Conservation (phyloP, 176 grass and related monocot species). For the Zoysia japonica region DNA sequence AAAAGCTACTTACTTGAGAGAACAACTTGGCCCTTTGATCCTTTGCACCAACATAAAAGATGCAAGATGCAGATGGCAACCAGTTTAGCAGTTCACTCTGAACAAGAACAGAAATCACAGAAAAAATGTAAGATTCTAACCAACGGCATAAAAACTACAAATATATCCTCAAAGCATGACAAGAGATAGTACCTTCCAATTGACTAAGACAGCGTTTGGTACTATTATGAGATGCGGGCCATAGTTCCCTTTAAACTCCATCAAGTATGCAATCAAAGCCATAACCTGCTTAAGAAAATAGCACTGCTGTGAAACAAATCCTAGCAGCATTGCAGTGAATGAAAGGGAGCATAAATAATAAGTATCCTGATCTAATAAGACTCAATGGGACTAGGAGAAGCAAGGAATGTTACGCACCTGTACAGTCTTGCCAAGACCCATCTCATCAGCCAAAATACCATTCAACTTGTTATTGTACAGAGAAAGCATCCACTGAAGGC, state of each 20-base stretch:
- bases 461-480: constrained; percentile 99
- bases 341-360: not conserved
- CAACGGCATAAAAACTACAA: constrained; percentile 1
- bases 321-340: constrained; percentile 23
- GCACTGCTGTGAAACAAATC: constrained; percentile 19
- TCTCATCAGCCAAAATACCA: constrained; percentile 99
- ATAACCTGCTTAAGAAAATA: constrained; percentile 71
- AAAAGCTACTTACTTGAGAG: constrained; percentile 65
- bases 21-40: constrained; percentile 88
- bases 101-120: constrained; percentile 42
- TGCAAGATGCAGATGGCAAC: constrained; percentile 94
- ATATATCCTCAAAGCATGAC: constrained; percentile 22
- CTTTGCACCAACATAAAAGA: constrained; percentile 99
- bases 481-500: constrained; percentile 99
- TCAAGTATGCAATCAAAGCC: constrained; percentile 94
- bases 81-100: constrained; percentile 95
- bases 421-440: constrained; percentile 99
- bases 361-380: constrained; percentile 8
- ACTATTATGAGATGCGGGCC: constrained; percentile 99
- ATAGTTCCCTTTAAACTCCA: constrained; percentile 99
- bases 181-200: constrained; percentile 88
- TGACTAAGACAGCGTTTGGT: constrained; percentile 98
- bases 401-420: constrained; percentile 58
- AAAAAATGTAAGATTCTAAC: constrained; percentile 34
- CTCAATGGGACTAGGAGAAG: constrained; percentile 27